These are phyloP conservation scores for Castanea sativa DNA, from an alignment of 306 rosid species.

Conservation along the genomic window DNA sequence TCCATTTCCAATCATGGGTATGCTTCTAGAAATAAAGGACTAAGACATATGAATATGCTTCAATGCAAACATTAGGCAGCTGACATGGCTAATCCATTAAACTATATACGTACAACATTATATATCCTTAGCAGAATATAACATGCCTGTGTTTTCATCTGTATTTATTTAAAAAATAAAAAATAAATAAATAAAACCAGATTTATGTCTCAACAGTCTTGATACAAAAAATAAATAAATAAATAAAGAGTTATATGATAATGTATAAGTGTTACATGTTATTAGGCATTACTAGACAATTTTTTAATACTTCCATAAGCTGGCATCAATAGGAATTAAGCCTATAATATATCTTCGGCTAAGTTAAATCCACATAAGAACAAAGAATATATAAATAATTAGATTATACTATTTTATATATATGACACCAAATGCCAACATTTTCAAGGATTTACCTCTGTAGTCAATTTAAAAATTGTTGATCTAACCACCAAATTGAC, in stretches of 20 bases:
- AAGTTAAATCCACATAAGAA: neutral
- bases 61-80: neutral
- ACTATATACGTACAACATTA: neutral
- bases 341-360: neutral
- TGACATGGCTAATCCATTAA: neutral
- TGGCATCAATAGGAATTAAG: neutral
- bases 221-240: neutral
- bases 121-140: neutral
- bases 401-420: neutral
- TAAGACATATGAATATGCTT: neutral
- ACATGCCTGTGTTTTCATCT: neutral
- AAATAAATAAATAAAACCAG: neutral
- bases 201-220: neutral
- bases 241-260: neutral
- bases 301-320: neutral
- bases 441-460: neutral
- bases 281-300: neutral
- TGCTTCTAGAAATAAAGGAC: neutral
- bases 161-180: neutral
- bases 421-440: neutral
- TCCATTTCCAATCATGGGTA: neutral
- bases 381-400: neutral
- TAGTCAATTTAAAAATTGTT: neutral
- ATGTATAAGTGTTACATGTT: neutral
- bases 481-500: neutral